Base-by-base conservation (phyloP, 192 early-diverging fungal species). In the Chytriomyces hyalinus region DNA sequence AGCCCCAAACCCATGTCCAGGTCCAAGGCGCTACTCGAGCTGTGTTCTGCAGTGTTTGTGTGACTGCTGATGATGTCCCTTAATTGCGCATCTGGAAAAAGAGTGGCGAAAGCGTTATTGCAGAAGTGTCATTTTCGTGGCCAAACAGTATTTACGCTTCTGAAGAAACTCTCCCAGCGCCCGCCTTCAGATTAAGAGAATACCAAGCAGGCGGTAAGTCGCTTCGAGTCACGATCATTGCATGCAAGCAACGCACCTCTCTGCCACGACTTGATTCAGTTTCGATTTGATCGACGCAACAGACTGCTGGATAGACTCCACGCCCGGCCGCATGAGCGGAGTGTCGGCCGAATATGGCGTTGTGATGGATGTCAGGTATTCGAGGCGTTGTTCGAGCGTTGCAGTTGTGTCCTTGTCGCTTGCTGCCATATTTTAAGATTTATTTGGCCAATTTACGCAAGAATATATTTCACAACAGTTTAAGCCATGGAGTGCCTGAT, bases 1-100 rank as follows among this genome's bases (percentile, higher is more conserved):
- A 75, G 49, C 11, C 73, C 73, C 17, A 75, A 64, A 6, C 73
- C 73, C 73, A 75, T 75, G 47, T 75, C 73, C 20, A 75, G 46
- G 24, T 75, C 73, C 11, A 75, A 64, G 6, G 73, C 73, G 9
- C 51, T 60, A 28, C 51, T 22, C 24, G 63, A 47, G 49, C 26
- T 75, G 15, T 75, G 73, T 51, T 75, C 73, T 6, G 73, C 60
- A 36, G 73, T 75, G 36, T 65, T 75, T 24, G 73, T 75, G 73
- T 75, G 73, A 64, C n/a, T 65, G 63, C 49, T 75, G 47, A 75
- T 75, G 61, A 75, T 48, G 17, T 75, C 73, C 9, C 49, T 44
- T 9, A 75, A 64, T 24, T 75, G 73, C 13, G 62, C 9, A 47
- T 75, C 73, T 75, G 64, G 8, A 28, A n/a, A 26, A 65, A 13